Evolutionary conservation across 2,329 filamentous ascomycete genomes (phyloP).

Genomic region (Phyllosticta citriasiana): DNA sequence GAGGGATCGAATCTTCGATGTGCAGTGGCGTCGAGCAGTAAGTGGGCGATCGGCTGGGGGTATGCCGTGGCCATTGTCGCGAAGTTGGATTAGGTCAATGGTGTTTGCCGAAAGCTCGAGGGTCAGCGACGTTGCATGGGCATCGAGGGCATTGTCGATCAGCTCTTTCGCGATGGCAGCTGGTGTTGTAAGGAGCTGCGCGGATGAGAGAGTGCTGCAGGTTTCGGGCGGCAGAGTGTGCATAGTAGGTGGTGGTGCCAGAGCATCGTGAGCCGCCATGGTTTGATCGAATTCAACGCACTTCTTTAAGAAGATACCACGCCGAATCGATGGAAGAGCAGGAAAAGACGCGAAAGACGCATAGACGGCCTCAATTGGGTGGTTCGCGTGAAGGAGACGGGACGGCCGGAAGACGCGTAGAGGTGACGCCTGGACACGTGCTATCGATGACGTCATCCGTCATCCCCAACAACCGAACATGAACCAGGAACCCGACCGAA

Average conservation of each 20-base stretch:
- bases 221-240: constrained; percentile 30
- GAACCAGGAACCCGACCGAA: too few relatives aligned
- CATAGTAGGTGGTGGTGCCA: neutral
- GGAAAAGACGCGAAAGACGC: too few relatives aligned
- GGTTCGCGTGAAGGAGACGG: too few relatives aligned
- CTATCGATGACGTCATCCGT: too few relatives aligned
- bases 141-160: constrained; percentile 67
- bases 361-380: too few relatives aligned
- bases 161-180: constrained; percentile 63
- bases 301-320: too few relatives aligned
- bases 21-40: constrained; percentile 58
- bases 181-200: constrained; percentile 50
- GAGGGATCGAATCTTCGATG: constrained; percentile 61
- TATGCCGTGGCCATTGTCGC: constrained; percentile 61
- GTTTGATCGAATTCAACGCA: neutral
- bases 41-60: constrained; percentile 48
- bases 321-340: too few relatives aligned
- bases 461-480: too few relatives aligned
- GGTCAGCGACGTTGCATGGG: constrained; percentile 55
- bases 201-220: constrained; percentile 49
- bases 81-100: constrained; percentile 57
- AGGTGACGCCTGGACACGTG: too few relatives aligned
- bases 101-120: constrained; percentile 56
- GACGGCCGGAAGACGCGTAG: too few relatives aligned
- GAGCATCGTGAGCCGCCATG: neutral